These are phyloP conservation scores for Plasmodium cynomolgi DNA, from an alignment of 169 alveolate genomes.

Conservation along the genomic window DNA sequence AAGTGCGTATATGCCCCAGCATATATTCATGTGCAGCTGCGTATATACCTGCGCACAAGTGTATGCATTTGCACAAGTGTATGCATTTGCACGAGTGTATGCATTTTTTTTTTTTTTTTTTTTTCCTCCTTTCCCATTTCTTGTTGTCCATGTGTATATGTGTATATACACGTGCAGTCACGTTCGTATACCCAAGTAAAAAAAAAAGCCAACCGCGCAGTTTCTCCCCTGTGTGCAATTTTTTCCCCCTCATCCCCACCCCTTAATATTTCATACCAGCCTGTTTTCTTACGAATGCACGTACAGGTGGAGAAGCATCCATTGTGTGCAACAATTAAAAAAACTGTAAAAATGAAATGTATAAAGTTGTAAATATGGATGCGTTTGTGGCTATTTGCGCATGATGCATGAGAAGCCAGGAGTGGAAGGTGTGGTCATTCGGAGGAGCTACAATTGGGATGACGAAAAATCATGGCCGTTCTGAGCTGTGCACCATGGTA, in stretches of 20 bases:
- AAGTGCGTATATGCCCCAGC: too few relatives aligned
- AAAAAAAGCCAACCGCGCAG: background rate
- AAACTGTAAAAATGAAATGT: background rate
- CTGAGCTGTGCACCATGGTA: background rate
- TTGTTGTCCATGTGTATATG: background rate
- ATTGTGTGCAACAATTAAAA: background rate
- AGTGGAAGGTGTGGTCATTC: background rate
- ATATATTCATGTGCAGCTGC: too few relatives aligned
- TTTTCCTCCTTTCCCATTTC: background rate
- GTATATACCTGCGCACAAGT: too few relatives aligned
- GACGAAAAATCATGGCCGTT: background rate
- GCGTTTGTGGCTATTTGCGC: background rate
- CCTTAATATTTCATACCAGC: background rate
- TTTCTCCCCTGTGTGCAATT: too few relatives aligned
- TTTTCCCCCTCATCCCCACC: background rate
- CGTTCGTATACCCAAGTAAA: background rate
- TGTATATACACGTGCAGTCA: background rate
- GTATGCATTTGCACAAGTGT: too few relatives aligned
- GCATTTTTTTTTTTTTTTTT: too few relatives aligned
- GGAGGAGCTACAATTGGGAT: background rate
- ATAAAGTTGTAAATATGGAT: conserved; percentile 12
- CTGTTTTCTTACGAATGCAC: background rate
- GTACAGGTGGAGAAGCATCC: background rate
- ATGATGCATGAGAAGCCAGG: too few relatives aligned
- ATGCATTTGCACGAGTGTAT: too few relatives aligned